These are phyloP conservation scores for Alternaria gaisen DNA, from an alignment of 2,329 filamentous ascomycete genomes.

Conservation along the genomic window DNA sequence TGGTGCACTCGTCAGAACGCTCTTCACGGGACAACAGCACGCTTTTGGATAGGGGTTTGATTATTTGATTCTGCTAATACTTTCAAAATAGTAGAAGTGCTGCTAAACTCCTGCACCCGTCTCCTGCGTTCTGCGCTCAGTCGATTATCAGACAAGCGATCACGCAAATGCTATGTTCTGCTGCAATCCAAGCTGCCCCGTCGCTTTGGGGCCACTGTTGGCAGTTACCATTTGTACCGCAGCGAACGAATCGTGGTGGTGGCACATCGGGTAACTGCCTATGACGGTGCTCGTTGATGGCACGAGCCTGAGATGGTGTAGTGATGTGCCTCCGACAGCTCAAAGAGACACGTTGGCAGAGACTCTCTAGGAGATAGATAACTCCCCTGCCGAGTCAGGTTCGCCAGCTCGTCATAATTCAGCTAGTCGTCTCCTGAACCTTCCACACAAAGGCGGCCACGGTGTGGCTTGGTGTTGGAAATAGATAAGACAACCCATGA, in stretches of 20 bases:
- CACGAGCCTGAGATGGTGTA: slow-evolving; percentile 22
- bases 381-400: slow-evolving; percentile 16
- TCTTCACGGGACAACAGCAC: slow-evolving; percentile 21
- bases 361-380: slow-evolving; percentile 6
- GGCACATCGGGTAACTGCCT: slow-evolving; percentile 17
- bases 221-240: slow-evolving; percentile 31
- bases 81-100: slow-evolving; percentile 25
- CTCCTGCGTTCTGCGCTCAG: slow-evolving; percentile 24
- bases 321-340: slow-evolving; percentile 18
- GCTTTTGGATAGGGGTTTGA: slow-evolving; percentile 19
- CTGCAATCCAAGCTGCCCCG: slow-evolving; percentile 8
- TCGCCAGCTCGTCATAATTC: slow-evolving; percentile 32
- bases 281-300: slow-evolving; percentile 19
- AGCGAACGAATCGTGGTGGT: slow-evolving; percentile 26
- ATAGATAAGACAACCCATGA: slow-evolving; percentile 8
- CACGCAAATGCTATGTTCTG: slow-evolving; percentile 6
- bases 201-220: slow-evolving; percentile 20
- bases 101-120: slow-evolving; percentile 24
- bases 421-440: slow-evolving; percentile 8
- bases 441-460: slow-evolving; percentile 27
- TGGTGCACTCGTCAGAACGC: slow-evolving; percentile 17
- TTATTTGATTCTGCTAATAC: slow-evolving; percentile 24
- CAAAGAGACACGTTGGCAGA: slow-evolving; percentile 11
- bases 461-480: slow-evolving; percentile 14
- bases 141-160: not conserved